Base-by-base conservation (phyloP, 139 green algal species). In the Picochlorum sp. region DNA sequence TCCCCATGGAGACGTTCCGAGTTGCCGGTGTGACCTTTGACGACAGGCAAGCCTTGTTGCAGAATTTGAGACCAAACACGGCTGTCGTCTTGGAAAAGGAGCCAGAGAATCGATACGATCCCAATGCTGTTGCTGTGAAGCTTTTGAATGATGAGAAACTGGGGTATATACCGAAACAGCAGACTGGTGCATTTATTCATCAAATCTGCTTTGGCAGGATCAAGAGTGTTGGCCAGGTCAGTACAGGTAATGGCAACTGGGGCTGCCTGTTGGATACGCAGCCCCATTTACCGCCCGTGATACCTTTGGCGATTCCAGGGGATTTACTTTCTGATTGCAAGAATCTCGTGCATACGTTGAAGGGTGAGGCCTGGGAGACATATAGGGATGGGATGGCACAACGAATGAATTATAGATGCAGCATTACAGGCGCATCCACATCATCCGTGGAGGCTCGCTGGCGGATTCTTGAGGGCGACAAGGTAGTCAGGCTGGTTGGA, bases 11-110 rank as follows among this genome's bases (percentile, higher is more conserved):
- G 57, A 23, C 32, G 3, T 73, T 75, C 52, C 49, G 34, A 9
- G 55, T 77, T 9, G 76, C 71, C n/a, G 78, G 78, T 3, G 76
- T 84, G 0, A 70, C 30, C 23, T 84, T 84, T 54, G 67, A 83
- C 6, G 74, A 57, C 14, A 58, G 78, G 8, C 78, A 84, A 61
- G 52, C 34, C 2, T 14, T 63, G 5, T 32, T 82, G 18, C 1
- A 30, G 3, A 45, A 16, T 15, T 47, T 84, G 45, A n/a, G 69
- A 4, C 13, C n/a, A 57, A 68, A 47, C n/a, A 62, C 83, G 34
- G 63, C 56, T 9, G 47, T 85, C 49, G 63, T 62, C 15, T 47
- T 84, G 26, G 57, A 68, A 32, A 68, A 66, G 16, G 72, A 85
- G 23, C 68, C 65, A 8, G 41, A 71, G 44, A 85, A 85, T 50